Base-by-base conservation (phyloP, 202 grass and related monocot species). In the Schoenoplectus tabernaemontani region DNA sequence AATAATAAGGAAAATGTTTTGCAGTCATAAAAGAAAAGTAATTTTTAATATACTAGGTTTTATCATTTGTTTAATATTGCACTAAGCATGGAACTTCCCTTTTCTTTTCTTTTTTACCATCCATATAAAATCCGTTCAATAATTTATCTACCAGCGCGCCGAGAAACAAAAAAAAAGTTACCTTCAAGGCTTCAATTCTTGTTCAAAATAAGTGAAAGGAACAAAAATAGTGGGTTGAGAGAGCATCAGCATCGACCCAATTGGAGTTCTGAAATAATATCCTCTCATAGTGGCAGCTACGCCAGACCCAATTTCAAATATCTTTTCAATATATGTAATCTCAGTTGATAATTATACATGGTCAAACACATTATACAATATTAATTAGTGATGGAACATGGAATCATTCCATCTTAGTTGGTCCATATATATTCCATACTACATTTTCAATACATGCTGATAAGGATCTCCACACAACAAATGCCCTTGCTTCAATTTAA, bases 281-380 rank as follows among this genome's bases (percentile, higher is more conserved):
- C 75, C 53, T 60, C 75, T 59, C 53, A 78, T 78, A 60, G 75
- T 78, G 75, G 30, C 32, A 78, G 75, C 30, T 78, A 43, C 75
- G 30, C 37, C 30, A 59, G 17, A 59, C 12, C 53, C 57, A 41
- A 78, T 59, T 59, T 22, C 32, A 22, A 32, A 37, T 10, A 41
- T 78, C 75, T 23, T 78, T 78, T 59, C 28, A 59, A 28, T 71
- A 48, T 71, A 48, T 41, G 74, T 23, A 10, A 78, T 78, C 48
- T 11, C 41, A 56, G 15, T 56, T 56, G 17, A 59, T 78, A 17
- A 77, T 59, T 51, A 73, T 50, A 50, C 26, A 33, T 39, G 28
- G 46, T 57, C 75, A 78, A 78, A 60, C 51, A 41, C 1, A 78
- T 42, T 61, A 78, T 41, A 34, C 5, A 16, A 4, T 26, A 43